A percentile compares a stretch with the other conserved stretches of the same genome.
These are phyloP conservation scores for Blastobotrys petasosporus DNA, from an alignment of 1,139 yeast genomes.

Conservation along the genomic window DNA sequence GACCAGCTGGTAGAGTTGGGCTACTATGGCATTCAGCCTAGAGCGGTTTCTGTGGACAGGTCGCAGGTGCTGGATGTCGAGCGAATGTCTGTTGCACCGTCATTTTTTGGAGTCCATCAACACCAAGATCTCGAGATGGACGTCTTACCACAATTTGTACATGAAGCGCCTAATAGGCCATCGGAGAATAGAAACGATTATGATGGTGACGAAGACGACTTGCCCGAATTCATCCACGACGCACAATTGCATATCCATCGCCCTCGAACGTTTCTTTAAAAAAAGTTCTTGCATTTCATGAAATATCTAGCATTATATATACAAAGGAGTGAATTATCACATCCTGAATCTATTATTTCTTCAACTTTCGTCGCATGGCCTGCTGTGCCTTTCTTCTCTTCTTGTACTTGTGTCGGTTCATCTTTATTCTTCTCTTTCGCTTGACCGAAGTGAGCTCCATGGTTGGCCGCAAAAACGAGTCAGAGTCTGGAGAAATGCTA, in stretches of 20 bases:
- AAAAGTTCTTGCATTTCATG: too few relatives aligned
- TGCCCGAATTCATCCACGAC: background rate
- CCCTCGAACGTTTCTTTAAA: too few relatives aligned
- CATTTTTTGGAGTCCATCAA: too few relatives aligned
- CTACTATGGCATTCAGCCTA: constrained; percentile 7
- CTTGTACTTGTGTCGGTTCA: constrained; percentile 43
- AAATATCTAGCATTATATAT: constrained; percentile 3
- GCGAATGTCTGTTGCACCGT: too few relatives aligned
- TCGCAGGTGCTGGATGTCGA: too few relatives aligned
- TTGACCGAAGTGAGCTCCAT: constrained; percentile 35
- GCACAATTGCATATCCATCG: too few relatives aligned
- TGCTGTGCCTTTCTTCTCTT: constrained; percentile 43
- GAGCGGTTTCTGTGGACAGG: background rate
- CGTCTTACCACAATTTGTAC: too few relatives aligned
- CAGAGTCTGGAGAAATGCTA: constrained; percentile 10
- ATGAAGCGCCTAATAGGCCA: background rate
- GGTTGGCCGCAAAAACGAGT: constrained; percentile 13
- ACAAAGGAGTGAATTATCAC: background rate
- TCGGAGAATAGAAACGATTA: background rate
- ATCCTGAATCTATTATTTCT: constrained; percentile 15
- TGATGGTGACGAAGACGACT: background rate
- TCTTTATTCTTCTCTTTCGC: constrained; percentile 42
- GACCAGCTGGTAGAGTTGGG: constrained; percentile 15
- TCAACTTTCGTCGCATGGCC: constrained; percentile 36
- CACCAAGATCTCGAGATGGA: too few relatives aligned